Base-by-base conservation (phyloP, 1,284 basidiomycete genomes). In the Ceratobasidium sp. region DNA sequence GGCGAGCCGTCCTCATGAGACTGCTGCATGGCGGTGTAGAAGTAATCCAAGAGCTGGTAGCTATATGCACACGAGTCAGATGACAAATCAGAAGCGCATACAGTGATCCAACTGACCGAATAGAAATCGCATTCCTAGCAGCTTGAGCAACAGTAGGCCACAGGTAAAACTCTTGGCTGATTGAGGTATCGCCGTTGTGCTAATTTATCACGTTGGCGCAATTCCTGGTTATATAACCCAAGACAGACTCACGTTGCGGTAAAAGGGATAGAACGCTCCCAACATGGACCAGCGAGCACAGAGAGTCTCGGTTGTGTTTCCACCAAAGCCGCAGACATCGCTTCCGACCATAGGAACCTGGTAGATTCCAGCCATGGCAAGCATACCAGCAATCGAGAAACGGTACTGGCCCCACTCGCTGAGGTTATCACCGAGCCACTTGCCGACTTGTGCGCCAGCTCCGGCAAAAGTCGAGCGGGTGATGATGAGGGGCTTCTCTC, bases 391-490 rank as follows among this genome's bases (percentile, higher is more conserved):
- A 72, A 89, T 88, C 17, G 84, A 88, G 68, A 79, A 76, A 13
- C 68, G 72, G 62, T 73, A 75, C 31, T 72, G 70, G 15, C 69
- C 57, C 69, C 69, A 73, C 4, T 71, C 47, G 29, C 67, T 73
- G 10, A 75, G 22, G 74, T 88, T 90, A 75, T 89, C 87, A 4
- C 88, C 87, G 2, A 89, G 80, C 88, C 87, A 90, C 76, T 89
- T 88, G n/a, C 86, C 86, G 29, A 86, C 85, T 53, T 85, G 81
- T 20, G 78, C 77, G 2, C 89, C 89, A 5, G 86, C 86, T 47
- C 88, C 88, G 1, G 85, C 84, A 75, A 89, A 91, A 2, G 88
- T 90, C 17, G 87, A 89, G 43, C 89, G 87, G 0, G 88, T 89
- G 73, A 91, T 88, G 71, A 90, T 81, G 57, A 90, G 80, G 0